Evolutionary conservation across 2,329 filamentous ascomycete species (phyloP), one percentile per base, ranked within the genome.

Genomic region (Penicillium freii): DNA sequence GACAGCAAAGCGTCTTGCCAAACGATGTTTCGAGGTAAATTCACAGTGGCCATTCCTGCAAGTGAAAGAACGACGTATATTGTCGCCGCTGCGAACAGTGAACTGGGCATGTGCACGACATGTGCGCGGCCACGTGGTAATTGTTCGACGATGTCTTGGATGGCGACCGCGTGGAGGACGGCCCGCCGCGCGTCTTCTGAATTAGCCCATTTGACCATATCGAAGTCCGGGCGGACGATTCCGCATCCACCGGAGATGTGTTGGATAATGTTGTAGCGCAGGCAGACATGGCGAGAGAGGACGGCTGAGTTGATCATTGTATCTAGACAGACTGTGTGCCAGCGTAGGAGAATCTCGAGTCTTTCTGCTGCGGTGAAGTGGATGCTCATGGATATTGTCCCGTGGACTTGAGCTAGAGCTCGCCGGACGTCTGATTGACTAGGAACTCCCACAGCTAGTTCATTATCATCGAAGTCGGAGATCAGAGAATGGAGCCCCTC

Each of bases 131-230:
- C 77, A 25, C 76, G 66, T 2, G 77, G 77, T 8, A 80, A 61
- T 57, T 78, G 73, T 54, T 79, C 77, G 11, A 80, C 66, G 13
- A 80, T 79, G 38, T 79, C 75, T 57, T 79, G 77, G 19, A 80
- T 79, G 0, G 77, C 75, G 38, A 77, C 72, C 2, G 77, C 76
- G 40, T 80, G 77, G 10, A 80, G 61, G 5, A 79, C 62, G 4
- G 77, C 73, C 33, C 72, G 68, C 4, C 75, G 71, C 6, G 76
- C 77, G 52, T 78, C 71, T 38, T 74, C 68, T 0, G 71, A 75
- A 7, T 65, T 67, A 1, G 66, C 70, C 77, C 77, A 79, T 36
- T 69, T 69, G 1, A 69, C 57, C 19, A 78, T 60, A 57, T 79
- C 76, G 8, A 78, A 69, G 2, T 68, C 67, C 0, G 66, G 42